A percentile compares a stretch with the other conserved stretches of the same genome.
Conservation (phyloP, 495 filamentous ascomycete genomes). For the Penicillium longicatenatum region DNA sequence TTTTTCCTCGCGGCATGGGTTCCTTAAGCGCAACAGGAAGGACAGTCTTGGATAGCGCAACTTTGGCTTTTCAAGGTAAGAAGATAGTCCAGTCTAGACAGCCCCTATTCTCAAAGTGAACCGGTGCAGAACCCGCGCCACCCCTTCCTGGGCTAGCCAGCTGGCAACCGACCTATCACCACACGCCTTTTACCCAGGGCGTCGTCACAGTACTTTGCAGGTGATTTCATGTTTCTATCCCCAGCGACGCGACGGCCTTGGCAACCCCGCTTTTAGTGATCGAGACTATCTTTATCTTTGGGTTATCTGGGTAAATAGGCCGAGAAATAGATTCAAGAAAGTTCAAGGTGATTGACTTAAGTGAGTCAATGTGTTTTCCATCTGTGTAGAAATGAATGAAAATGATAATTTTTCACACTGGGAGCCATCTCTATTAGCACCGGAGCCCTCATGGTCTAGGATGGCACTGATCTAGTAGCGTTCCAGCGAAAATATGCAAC, state of each 20-base stretch:
- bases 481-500: too few relatives aligned
- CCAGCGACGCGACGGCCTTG: constrained; percentile 17
- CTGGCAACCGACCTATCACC: constrained; percentile 23
- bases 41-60: not conserved
- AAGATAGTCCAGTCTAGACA: not conserved
- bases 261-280: constrained; percentile 20
- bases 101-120: constrained; percentile 6
- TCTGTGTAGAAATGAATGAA: too few relatives aligned
- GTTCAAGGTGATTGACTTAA: not conserved
- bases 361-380: too few relatives aligned
- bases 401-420: too few relatives aligned
- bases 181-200: constrained; percentile 11
- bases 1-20: too few relatives aligned
- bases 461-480: too few relatives aligned
- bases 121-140: constrained; percentile 10
- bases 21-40: not conserved
- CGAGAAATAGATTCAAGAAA: not conserved
- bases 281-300: constrained; percentile 6
- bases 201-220: constrained; percentile 17
- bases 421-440: too few relatives aligned
- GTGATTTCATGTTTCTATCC: constrained; percentile 21
- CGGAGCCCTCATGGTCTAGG: too few relatives aligned
- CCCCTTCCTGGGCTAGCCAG: constrained; percentile 9
- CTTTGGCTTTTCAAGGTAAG: not conserved
- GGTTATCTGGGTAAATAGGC: not conserved